phyloP scores from a whole-genome alignment of 164 flowering plant species.

The Aristolochia fimbriata region DNA sequence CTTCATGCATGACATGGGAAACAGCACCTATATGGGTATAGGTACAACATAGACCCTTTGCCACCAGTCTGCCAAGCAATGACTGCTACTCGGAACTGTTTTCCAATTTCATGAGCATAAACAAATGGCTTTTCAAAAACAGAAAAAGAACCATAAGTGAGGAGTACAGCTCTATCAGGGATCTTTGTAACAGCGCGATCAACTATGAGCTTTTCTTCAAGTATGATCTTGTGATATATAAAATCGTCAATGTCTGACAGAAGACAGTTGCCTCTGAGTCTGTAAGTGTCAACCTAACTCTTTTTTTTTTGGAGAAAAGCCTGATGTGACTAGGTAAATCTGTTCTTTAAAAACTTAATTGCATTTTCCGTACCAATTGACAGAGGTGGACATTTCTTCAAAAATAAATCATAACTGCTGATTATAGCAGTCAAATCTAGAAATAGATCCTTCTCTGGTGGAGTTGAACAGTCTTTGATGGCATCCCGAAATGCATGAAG shows the following conservation, averaged over 20 bases:
- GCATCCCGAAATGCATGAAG: conserved; percentile 77
- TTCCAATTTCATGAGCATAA: conserved; percentile 84
- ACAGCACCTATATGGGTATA: conserved; percentile 86
- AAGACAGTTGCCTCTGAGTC: conserved; percentile 74
- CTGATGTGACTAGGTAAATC: conserved; percentile 55
- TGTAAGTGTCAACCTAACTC: conserved; percentile 43
- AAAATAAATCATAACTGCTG: conserved; percentile 63
- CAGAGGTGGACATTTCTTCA: conserved; percentile 76
- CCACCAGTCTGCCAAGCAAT: conserved; percentile 67
- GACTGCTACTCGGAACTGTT: conserved; percentile 61
- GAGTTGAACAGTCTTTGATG: conserved; percentile 65
- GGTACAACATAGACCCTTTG: conserved; percentile 70
- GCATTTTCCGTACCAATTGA: conserved; percentile 96
- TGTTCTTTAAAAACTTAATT: conserved; percentile 64
- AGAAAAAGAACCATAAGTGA: conserved; percentile 69
- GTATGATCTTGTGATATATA: conserved; percentile 70
- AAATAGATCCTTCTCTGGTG: conserved; percentile 54
- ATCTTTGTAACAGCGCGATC: conserved; percentile 82
- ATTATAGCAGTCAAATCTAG: conserved; percentile 80
- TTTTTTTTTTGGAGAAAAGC: too few relatives aligned
- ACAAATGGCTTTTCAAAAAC: conserved; percentile 74
- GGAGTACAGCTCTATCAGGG: conserved; percentile 87
- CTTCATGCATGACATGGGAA: conserved; percentile 92
- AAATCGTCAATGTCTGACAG: conserved; percentile 62
- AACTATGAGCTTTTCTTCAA: conserved; percentile 80